Base-by-base conservation (phyloP, 805 yeast genomes). In the Metschnikowia lunata region DNA sequence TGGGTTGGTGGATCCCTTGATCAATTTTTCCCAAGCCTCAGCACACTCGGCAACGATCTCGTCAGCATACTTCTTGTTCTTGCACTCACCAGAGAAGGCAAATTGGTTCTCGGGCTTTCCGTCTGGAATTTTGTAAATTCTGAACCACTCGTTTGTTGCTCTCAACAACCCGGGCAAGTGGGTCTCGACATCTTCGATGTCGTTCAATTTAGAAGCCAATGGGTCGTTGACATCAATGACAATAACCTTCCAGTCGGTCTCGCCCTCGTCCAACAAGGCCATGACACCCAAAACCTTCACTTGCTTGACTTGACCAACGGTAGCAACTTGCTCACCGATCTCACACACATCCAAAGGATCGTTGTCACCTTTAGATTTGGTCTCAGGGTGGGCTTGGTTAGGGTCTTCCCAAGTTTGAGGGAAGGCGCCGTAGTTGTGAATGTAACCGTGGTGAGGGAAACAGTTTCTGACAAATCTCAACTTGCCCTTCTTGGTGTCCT, bases 341-440 rank as follows among this genome's bases (percentile, higher is more conserved):
- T 71, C 76, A 57, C 76, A 71, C 37, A 71, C 76, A 58, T 71
- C 76, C 51, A 71, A 63, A 13, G 76, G 76, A 57, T 71, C 76
- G 56, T 70, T 68, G 54, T 71, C 76, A 40, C 76, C 76, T 58
- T 38, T 70, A 51, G 74, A 76, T 59, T 68, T 74, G 47, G 78
- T 69, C 47, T 63, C 74, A 55, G 67, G 55, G 40, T 64, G 72
- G 43, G 52, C 58, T 41, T 69, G 71, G 46, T 83, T 78, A n/a
- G 95, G 95, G 61, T 93, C 95, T 67, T 91, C 99, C 98, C 98
- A 91, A 4, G 98, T 91, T 70, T 87, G 95, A 13, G 95, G 90
- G 55, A 87, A 72, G 3, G 95, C 91, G 36, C 96, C 95, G 60
- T 88, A 88, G 66, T 88, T 88, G 64, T 83, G 90, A 44, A 88